Conservation (phyloP, 257 asterid genomes). For the Przewalskia tangutica region DNA sequence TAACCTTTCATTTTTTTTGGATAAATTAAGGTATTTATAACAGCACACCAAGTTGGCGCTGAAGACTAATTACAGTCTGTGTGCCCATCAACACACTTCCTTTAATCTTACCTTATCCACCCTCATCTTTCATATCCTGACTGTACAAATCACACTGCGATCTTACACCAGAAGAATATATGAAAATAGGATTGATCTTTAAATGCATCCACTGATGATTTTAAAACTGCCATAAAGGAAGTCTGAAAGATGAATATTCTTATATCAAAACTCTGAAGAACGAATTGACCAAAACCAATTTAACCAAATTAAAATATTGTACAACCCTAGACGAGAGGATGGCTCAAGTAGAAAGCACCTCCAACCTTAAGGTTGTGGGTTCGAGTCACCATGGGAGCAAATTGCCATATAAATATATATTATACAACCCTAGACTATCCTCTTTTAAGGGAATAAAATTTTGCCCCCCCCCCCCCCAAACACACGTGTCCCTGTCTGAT, state of each 20-base stretch:
- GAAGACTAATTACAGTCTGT: background rate
- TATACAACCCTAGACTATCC: background rate
- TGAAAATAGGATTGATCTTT: background rate
- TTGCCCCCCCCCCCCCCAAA: background rate
- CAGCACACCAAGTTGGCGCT: background rate
- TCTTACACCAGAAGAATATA: background rate
- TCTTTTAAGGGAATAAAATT: background rate
- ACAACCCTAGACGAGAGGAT: background rate
- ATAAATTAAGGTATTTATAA: background rate
- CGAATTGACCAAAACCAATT: background rate
- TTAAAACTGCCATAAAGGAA: background rate
- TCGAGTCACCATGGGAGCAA: background rate
- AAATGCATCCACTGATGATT: background rate
- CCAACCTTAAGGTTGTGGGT: background rate
- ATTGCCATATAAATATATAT: background rate
- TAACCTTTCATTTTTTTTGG: background rate
- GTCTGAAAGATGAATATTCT: background rate
- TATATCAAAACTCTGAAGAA: background rate
- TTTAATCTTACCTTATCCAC: background rate
- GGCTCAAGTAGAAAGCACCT: background rate
- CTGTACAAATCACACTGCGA: background rate
- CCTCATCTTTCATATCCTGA: background rate
- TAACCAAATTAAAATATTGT: background rate
- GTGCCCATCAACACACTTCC: background rate
- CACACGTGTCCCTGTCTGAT: background rate